Evolutionary conservation across 257 asterid species (phyloP).

Genomic region (Echium plantagineum): DNA sequence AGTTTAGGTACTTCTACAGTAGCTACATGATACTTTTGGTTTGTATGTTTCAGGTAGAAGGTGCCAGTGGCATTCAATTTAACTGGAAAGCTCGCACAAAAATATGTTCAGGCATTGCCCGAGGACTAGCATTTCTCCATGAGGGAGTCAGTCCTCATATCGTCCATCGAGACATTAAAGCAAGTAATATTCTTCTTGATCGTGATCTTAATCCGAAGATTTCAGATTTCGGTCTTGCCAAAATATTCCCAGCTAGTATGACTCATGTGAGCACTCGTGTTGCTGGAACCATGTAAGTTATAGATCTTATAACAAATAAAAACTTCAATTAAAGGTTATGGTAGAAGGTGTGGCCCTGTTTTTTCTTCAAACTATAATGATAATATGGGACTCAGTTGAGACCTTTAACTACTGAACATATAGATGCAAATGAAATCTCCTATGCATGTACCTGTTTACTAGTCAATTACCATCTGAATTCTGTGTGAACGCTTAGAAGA

Average conservation of each 20-base stretch:
- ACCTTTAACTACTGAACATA: background rate
- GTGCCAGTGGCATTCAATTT: constrained; percentile 26
- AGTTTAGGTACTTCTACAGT: constrained; percentile 2
- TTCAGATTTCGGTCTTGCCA: constrained; percentile 91
- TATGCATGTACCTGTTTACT: too few relatives aligned
- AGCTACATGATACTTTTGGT: constrained; percentile 12
- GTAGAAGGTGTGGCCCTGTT: background rate
- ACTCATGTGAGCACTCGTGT: constrained; percentile 91
- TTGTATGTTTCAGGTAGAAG: constrained; percentile 9
- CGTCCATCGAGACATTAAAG: constrained; percentile 83
- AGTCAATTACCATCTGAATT: too few relatives aligned
- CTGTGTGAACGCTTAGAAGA: too few relatives aligned
- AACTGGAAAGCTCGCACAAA: constrained; percentile 53
- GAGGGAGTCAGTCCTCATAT: constrained; percentile 70
- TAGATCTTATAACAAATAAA: background rate
- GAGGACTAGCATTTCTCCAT: constrained; percentile 76
- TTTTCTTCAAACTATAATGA: background rate
- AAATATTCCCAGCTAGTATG: constrained; percentile 54
- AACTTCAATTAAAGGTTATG: background rate
- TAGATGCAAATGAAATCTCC: too few relatives aligned
- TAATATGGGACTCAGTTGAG: background rate
- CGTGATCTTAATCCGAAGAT: constrained; percentile 74
- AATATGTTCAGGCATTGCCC: constrained; percentile 73
- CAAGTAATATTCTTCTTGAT: constrained; percentile 82
- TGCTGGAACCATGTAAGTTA: constrained; percentile 83